These are phyloP conservation scores for Ogataea nonfermentans DNA, from an alignment of 805 yeast genomes.

Conservation along the genomic window DNA sequence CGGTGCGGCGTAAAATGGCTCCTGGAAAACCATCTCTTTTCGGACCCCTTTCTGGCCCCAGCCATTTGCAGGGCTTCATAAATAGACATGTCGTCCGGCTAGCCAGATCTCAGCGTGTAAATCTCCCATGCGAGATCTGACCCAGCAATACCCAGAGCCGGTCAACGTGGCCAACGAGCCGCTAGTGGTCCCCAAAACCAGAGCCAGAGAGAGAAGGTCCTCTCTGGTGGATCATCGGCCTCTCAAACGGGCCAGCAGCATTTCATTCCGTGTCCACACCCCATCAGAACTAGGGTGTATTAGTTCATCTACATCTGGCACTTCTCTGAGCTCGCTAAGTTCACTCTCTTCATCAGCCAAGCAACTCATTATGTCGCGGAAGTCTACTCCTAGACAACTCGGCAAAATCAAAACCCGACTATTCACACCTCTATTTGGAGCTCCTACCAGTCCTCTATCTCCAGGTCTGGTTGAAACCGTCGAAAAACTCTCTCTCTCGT, in stretches of 20 bases:
- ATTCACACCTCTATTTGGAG: slow-evolving; percentile 27
- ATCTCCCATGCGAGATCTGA: slow-evolving; percentile 9
- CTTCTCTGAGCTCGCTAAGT: slow-evolving; percentile 13
- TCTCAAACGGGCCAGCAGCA: slow-evolving; percentile 30
- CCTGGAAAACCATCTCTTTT: slow-evolving; percentile 6
- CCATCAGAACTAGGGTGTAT: slow-evolving; percentile 5
- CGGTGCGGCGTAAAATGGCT: slow-evolving; percentile 7
- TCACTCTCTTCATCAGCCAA: slow-evolving; percentile 19
- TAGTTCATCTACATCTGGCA: not conserved
- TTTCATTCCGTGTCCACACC: slow-evolving; percentile 24
- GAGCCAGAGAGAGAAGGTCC: slow-evolving; percentile 10
- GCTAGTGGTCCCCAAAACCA: slow-evolving; percentile 6
- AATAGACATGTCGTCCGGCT: slow-evolving; percentile 3
- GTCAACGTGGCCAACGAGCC: slow-evolving; percentile 12
- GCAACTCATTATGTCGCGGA: slow-evolving; percentile 16
- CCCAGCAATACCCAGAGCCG: slow-evolving; percentile 3
- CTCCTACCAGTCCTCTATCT: slow-evolving; percentile 19
- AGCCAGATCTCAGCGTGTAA: slow-evolving; percentile 1
- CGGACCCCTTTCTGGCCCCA: slow-evolving; percentile 7
- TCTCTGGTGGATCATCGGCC: slow-evolving; percentile 24
- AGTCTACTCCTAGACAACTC: slow-evolving; percentile 9
- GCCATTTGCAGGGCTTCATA: slow-evolving; percentile 9
- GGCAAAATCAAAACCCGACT: slow-evolving; percentile 15
- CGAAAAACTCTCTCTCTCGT: slow-evolving; percentile 12
- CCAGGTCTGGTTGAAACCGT: slow-evolving; percentile 7